Base-by-base conservation (phyloP, 1,284 basidiomycete genomes). In the Phlebopus sp. region DNA sequence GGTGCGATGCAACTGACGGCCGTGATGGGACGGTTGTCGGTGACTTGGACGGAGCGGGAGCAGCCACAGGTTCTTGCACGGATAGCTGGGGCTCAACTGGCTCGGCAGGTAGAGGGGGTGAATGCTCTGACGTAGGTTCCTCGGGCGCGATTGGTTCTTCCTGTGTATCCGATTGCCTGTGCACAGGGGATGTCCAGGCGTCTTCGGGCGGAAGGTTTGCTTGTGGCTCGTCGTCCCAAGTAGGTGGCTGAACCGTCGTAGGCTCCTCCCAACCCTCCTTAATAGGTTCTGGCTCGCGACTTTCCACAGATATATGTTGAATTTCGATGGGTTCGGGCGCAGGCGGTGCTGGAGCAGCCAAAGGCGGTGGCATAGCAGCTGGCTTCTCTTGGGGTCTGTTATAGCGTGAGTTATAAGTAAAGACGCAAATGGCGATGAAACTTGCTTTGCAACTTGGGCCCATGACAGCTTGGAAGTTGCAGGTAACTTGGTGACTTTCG, bases 391-490 rank as follows among this genome's bases (percentile, higher is more conserved):
- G 63, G 25, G 50, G 53, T 38, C 63, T 65, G 23, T 11, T 2
- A 31, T 37, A 25, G 14, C 9, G 18, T 9, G 37, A 76, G 83
- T 52, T 46, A 42, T 35, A 32, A 47, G 23, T 13, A 15, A 39
- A 30, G 25, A 39, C 41, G 42, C 29, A 49, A 15, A 34, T 44
- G 37, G 15, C 25, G 41, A 17, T 29, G 31, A 15, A 40, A 72
- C 76, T 15, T 62, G 83, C 86, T 81, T 74, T 55, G 87, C 86
- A 63, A 90, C 76, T 59, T 90, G 84, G 18, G 87, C 87, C 86
- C 87, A 89, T 34, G 88, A 88, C 49, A 86, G 65, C 69, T 88
- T 87, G 10, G 84, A 79, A 10, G 80, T 83, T 29, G 81, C 79
- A 40, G 84, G 84, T 6, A 75, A 72, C 68, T 81, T 87, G n/a